Conservation (phyloP, 192 early-diverging fungal species). For the Funneliformis geosporum region DNA sequence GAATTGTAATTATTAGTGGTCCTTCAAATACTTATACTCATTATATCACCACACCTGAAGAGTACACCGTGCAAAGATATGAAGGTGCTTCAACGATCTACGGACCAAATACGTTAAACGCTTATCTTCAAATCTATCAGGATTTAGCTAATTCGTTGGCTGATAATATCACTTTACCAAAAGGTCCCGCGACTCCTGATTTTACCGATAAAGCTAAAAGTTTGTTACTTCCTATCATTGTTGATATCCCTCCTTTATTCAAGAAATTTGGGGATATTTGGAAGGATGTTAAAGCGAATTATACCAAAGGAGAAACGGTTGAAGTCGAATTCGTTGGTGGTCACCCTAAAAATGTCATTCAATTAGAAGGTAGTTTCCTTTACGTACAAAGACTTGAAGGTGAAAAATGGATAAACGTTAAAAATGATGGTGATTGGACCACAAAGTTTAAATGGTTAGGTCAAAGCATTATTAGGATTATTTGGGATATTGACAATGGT, state of each 20-base stretch:
- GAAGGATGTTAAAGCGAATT: constrained; percentile 11
- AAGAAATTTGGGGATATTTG: constrained; percentile 36
- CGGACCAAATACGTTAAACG: constrained; percentile 58
- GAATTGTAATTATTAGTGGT: constrained; percentile 54
- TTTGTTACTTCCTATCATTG: constrained; percentile 12
- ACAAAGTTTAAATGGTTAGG: constrained; percentile 30
- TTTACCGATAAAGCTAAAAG: constrained; percentile 18
- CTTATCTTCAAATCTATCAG: constrained; percentile 53
- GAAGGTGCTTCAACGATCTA: constrained; percentile 62
- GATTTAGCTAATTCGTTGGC: constrained; percentile 52
- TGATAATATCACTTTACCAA: not conserved
- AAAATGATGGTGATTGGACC: constrained; percentile 37
- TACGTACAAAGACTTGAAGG: constrained; percentile 30
- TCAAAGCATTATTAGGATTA: not conserved
- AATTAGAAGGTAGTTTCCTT: constrained; percentile 32
- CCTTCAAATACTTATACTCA: constrained; percentile 39
- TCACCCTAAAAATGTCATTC: constrained; percentile 37
- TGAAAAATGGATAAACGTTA: constrained; percentile 31
- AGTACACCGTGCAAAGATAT: constrained; percentile 63
- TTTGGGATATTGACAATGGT: not conserved
- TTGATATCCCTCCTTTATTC: constrained; percentile 31
- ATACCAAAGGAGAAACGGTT: not conserved
- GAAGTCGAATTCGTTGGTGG: constrained; percentile 36
- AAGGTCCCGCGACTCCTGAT: not conserved
- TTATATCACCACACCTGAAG: constrained; percentile 58